phyloP scores from a whole-genome alignment of 148 eudicot genomes.

The Diospyros kaki region DNA sequence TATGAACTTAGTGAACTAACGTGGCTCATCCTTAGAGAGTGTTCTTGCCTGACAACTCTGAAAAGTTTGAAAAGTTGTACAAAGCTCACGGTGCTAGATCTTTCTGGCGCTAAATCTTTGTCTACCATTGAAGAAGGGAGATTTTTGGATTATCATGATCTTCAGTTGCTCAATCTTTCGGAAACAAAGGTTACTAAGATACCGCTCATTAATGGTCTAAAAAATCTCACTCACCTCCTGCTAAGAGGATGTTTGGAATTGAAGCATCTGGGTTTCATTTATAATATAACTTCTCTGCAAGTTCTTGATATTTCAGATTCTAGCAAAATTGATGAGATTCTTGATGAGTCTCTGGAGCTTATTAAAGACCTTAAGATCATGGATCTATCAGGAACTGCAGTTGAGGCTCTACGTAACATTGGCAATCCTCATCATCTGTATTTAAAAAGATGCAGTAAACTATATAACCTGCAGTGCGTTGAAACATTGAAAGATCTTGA shows the following conservation, averaged over 20 bases:
- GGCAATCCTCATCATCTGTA: constrained; percentile 18
- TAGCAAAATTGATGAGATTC: constrained; percentile 17
- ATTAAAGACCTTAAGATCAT: constrained; percentile 11
- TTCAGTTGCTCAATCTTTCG: constrained; percentile 31
- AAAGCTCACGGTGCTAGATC: constrained; percentile 24
- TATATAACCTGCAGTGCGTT: neutral
- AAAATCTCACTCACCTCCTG: constrained; percentile 28
- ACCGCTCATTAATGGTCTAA: constrained; percentile 12
- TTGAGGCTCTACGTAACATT: constrained; percentile 14
- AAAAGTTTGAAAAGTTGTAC: constrained; percentile 6
- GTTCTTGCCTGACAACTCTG: constrained; percentile 15
- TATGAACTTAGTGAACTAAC: constrained; percentile 16
- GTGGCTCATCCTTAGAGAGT: constrained; percentile 26
- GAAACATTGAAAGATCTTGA: constrained; percentile 15
- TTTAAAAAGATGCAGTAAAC: constrained; percentile 6
- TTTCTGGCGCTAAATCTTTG: constrained; percentile 24
- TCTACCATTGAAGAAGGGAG: neutral
- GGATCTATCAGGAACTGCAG: constrained; percentile 22
- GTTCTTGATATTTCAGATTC: constrained; percentile 29
- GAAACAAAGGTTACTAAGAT: constrained; percentile 14
- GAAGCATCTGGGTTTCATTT: constrained; percentile 15
- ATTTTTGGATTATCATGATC: neutral
- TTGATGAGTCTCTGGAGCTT: neutral
- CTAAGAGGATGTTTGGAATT: constrained; percentile 13
- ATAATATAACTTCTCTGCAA: constrained; percentile 13